These are phyloP conservation scores for Boletales sp. DNA, from an alignment of 768 basidiomycete species.

Conservation along the genomic window DNA sequence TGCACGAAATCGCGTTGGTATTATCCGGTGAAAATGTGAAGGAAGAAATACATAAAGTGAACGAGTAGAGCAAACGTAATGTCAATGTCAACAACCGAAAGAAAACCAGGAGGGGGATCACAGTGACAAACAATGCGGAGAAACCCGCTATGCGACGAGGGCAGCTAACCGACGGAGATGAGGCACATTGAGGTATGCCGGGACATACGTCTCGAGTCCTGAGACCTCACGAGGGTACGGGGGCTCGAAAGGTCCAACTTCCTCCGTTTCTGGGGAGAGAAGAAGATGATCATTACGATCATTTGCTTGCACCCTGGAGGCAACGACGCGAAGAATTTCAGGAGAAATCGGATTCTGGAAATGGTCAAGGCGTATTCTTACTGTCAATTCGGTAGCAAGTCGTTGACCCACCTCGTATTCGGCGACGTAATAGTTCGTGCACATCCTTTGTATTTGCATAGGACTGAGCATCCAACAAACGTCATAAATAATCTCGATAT, in stretches of 20 bases:
- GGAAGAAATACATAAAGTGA: slow-evolving; percentile 20
- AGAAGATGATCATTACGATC: slow-evolving; percentile 97
- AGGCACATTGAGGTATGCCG: slow-evolving; percentile 86
- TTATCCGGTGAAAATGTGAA: slow-evolving; percentile 13
- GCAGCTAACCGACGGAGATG: slow-evolving; percentile 86
- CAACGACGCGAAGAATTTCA: slow-evolving; percentile 95
- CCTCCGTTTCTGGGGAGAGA: slow-evolving; percentile 93
- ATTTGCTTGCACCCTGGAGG: slow-evolving; percentile 91
- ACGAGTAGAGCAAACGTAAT: slow-evolving; percentile 6
- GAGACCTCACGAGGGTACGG: slow-evolving; percentile 93
- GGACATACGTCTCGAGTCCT: slow-evolving; percentile 94
- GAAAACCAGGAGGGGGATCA: not conserved
- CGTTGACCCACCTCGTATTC: slow-evolving; percentile 82
- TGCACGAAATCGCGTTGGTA: slow-evolving; percentile 7
- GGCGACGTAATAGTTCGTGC: slow-evolving; percentile 97
- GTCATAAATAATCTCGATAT: slow-evolving; percentile 98
- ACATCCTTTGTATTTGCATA: slow-evolving; percentile 99
- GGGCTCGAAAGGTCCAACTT: slow-evolving; percentile 92
- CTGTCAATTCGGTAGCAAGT: not conserved
- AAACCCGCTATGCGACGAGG: slow-evolving; percentile 59
- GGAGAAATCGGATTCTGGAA: slow-evolving; percentile 90
- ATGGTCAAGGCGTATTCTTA: slow-evolving; percentile 2
- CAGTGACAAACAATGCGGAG: slow-evolving; percentile 1
- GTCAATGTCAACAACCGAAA: not conserved
- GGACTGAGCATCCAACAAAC: slow-evolving; percentile 99